Evolutionary conservation across 1,284 basidiomycete species (phyloP), one percentile per base, ranked within the genome.

Genomic region (Flammula alnicola): DNA sequence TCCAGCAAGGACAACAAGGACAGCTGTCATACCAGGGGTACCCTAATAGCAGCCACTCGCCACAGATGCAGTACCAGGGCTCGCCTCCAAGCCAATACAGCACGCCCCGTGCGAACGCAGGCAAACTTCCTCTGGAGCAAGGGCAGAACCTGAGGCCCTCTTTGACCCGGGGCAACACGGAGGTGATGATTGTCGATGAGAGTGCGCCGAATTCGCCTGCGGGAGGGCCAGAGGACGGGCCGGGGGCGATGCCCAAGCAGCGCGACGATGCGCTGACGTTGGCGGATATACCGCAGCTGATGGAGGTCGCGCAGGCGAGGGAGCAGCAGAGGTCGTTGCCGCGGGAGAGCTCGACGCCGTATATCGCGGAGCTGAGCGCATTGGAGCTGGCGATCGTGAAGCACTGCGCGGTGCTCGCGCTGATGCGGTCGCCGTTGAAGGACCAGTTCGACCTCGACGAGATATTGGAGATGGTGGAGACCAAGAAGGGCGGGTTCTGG

Each of bases 401-500:
- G 70, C 93, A 98, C 67, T 88, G 89, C 56, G 94, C 96, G 2
- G 84, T 98, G 1, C 77, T 95, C 17, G 81, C 85, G 10, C 76
- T 99, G 32, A 80, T 82, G 62, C 86, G 85, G 57, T 91, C 86
- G 8, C 81, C 86, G 27, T 70, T 98, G 36, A 86, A 82, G 52
- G 92, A 95, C 56, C 80, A 88, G 52, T 83, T 95, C 55, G 92
- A 95, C 56, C 65, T 96, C 51, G 96, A 99, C 55, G 96, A 99
- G 64, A 77, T 98, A 47, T 71, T 98, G 60, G 97, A 99, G 67
- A 76, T 98, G 63, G 85, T 99, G 36, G 95, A 98, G 69, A 79
- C 78, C 30, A 91, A 97, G 76, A 98, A 97, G 78, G 88, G 85
- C 58, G 92, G 91, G 27, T 98, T 98, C 74, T 99, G 95, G 95